Evolutionary conservation across 1,284 basidiomycete genomes (phyloP).

Genomic region (Ustilago nuda): DNA sequence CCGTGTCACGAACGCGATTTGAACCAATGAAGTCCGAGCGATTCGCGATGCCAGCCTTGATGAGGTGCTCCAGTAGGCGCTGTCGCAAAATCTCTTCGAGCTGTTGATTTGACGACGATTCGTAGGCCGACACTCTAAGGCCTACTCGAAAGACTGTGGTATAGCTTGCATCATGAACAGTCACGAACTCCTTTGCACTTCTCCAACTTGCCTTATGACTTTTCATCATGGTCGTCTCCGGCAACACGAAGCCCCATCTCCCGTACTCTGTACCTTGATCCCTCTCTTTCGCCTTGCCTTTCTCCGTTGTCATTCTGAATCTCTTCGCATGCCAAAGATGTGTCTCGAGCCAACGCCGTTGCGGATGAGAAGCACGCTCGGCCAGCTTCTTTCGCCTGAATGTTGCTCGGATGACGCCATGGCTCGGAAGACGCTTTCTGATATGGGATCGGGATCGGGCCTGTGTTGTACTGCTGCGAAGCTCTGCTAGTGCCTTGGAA

Average conservation of each 20-base stretch:
- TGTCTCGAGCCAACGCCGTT: slow-evolving; percentile 66
- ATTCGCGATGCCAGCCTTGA: slow-evolving; percentile 12
- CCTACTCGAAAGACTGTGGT: slow-evolving; percentile 42
- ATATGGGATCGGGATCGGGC: slow-evolving; percentile 53
- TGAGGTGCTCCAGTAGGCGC: slow-evolving; percentile 1
- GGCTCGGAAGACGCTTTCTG: slow-evolving; percentile 50
- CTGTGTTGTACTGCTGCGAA: slow-evolving; percentile 62
- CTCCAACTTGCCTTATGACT: slow-evolving; percentile 59
- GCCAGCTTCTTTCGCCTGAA: slow-evolving; percentile 47
- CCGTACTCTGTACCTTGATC: slow-evolving; percentile 39
- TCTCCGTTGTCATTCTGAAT: slow-evolving; percentile 64
- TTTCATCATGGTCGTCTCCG: slow-evolving; percentile 65
- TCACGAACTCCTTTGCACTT: slow-evolving; percentile 36
- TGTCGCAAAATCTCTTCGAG: background rate
- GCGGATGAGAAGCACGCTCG: slow-evolving; percentile 44
- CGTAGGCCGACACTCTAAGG: background rate
- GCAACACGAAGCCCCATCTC: slow-evolving; percentile 59
- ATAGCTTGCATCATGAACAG: slow-evolving; percentile 65
- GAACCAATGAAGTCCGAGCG: background rate
- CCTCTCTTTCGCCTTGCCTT: slow-evolving; percentile 53
- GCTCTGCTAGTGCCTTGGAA: slow-evolving; percentile 59
- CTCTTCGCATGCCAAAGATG: slow-evolving; percentile 68
- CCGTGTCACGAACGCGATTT: slow-evolving; percentile 9
- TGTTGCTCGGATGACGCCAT: slow-evolving; percentile 46
- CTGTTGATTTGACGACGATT: background rate